Conservation (phyloP, 179 eudicot species). For the Spergularia azorica region DNA sequence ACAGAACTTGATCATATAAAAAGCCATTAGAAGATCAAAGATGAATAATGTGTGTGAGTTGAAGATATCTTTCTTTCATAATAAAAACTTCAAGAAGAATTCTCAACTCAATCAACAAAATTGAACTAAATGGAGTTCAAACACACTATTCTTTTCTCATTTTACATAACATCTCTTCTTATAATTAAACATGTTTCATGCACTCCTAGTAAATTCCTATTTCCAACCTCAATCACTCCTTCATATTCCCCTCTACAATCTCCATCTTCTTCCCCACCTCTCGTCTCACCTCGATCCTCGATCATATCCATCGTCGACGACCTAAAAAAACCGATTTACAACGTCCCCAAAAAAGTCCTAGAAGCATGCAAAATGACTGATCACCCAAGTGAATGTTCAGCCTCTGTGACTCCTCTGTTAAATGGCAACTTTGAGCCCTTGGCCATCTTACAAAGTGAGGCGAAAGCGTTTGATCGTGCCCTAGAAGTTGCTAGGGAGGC, state of each 20-base stretch:
- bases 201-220: neutral
- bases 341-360: slow-evolving; percentile 13
- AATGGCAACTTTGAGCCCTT: neutral
- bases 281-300: neutral
- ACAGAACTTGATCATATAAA: neutral
- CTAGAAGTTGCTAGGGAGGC: slow-evolving; percentile 16
- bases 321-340: neutral
- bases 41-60: neutral
- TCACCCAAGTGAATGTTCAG: slow-evolving; percentile 19
- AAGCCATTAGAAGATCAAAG: neutral
- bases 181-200: slow-evolving; percentile 15
- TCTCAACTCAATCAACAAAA: neutral
- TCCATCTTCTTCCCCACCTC: neutral
- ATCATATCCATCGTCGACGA: slow-evolving; percentile 1
- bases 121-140: slow-evolving; percentile 10
- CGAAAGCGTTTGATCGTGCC: slow-evolving; percentile 17
- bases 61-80: neutral
- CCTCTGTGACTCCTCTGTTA: neutral
- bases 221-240: neutral
- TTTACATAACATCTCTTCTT: slow-evolving; percentile 1
- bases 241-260: neutral
- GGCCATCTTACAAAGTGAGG: neutral
- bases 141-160: neutral
- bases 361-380: slow-evolving; percentile 24
- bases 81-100: neutral